Evolutionary conservation across 208 protist species (phyloP).

Genomic region (Trypanosoma boissoni): DNA sequence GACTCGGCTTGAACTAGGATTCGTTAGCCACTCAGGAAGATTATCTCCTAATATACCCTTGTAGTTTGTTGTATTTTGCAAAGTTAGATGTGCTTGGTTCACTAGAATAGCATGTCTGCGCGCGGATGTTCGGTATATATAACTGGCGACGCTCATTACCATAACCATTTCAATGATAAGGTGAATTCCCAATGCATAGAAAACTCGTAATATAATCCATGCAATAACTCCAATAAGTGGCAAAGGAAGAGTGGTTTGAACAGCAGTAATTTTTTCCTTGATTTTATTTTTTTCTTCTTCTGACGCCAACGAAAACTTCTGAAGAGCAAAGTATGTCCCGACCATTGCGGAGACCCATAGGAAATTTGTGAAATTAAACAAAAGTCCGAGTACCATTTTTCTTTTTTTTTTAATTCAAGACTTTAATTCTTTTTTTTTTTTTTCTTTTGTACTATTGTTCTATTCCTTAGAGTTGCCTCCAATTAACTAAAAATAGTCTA

Average conservation of each 20-base stretch:
- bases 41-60: slow-evolving; percentile 45
- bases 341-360: slow-evolving; percentile 38
- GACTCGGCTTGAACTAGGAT: slow-evolving; percentile 60
- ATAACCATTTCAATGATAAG: slow-evolving; percentile 56
- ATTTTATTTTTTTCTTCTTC: slow-evolving; percentile 27
- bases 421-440: too few species aligned
- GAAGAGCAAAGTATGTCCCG: slow-evolving; percentile 32
- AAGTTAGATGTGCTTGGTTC: slow-evolving; percentile 36
- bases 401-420: too few species aligned
- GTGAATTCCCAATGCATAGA: slow-evolving; percentile 53
- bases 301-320: slow-evolving; percentile 25
- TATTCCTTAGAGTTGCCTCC: too few species aligned
- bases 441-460: too few species aligned
- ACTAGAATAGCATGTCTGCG: slow-evolving; percentile 26
- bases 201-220: slow-evolving; percentile 44
- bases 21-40: slow-evolving; percentile 68
- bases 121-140: slow-evolving; percentile 31
- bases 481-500: too few species aligned
- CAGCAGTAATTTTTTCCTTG: slow-evolving; percentile 5
- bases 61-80: slow-evolving; percentile 40
- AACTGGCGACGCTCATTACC: slow-evolving; percentile 41
- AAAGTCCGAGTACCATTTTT: slow-evolving; percentile 36
- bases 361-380: slow-evolving; percentile 49
- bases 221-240: slow-evolving; percentile 24
- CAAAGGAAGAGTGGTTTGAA: slow-evolving; percentile 25